phyloP scores from a whole-genome alignment of 805 yeast species.

The Sugiyamaella valdiviana region DNA sequence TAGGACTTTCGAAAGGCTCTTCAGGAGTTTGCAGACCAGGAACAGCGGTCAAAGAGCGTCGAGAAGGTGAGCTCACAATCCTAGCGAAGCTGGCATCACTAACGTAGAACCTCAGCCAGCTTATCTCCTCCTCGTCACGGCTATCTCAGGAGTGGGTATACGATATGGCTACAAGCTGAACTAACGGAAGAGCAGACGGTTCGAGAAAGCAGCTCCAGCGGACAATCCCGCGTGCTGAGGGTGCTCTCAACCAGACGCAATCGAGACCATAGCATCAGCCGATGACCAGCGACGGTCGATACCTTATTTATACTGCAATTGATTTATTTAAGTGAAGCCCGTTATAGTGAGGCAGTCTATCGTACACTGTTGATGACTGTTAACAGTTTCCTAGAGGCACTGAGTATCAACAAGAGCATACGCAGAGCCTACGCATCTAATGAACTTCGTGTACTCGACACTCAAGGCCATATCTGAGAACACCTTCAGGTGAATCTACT shows the following conservation, averaged over 20 bases:
- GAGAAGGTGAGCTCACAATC: slow-evolving; percentile 2
- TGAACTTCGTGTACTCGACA: too few relatives aligned
- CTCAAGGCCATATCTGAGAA: too few relatives aligned
- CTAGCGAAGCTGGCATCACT: background rate
- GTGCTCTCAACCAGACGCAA: slow-evolving; percentile 13
- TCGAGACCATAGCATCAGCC: too few relatives aligned
- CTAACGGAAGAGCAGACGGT: slow-evolving; percentile 1
- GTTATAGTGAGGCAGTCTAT: too few relatives aligned
- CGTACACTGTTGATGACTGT: too few relatives aligned
- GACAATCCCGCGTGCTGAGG: slow-evolving; percentile 14
- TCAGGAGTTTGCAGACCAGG: slow-evolving; percentile 18
- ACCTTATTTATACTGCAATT: too few relatives aligned
- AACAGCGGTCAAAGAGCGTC: slow-evolving; percentile 6
- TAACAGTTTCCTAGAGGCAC: too few relatives aligned
- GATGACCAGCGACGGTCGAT: too few relatives aligned
- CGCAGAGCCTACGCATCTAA: too few relatives aligned
- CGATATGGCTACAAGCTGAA: slow-evolving; percentile 5
- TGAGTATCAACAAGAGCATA: too few relatives aligned
- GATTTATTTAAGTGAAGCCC: too few relatives aligned
- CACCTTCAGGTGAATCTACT: too few relatives aligned
- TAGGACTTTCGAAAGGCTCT: slow-evolving; percentile 9
- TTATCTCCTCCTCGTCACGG: background rate
- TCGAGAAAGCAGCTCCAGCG: slow-evolving; percentile 7
- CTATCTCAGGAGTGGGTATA: background rate
- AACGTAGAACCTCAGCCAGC: background rate